A percentile compares a stretch with the other conserved stretches of the same genome.
phyloP scores from a whole-genome alignment of 1,139 yeast genomes.

The Kodamaea anthophila region DNA sequence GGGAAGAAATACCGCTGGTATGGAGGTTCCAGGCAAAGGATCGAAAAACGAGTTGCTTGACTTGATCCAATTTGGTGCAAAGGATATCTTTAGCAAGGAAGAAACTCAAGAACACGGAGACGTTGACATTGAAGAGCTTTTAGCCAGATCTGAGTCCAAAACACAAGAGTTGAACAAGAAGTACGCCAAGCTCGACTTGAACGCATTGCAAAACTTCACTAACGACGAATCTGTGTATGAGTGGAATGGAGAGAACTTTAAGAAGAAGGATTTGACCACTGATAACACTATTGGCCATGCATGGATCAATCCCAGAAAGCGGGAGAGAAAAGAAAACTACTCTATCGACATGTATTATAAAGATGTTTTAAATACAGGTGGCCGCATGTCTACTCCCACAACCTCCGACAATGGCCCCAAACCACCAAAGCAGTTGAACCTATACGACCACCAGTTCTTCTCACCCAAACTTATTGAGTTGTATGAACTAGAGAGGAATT shows the following conservation, averaged over 20 bases:
- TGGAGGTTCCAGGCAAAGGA: slow-evolving; percentile 29
- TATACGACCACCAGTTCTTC: slow-evolving; percentile 71
- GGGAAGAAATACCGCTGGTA: slow-evolving; percentile 46
- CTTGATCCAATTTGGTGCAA: slow-evolving; percentile 81
- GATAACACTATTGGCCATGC: slow-evolving; percentile 39
- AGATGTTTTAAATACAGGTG: slow-evolving; percentile 61
- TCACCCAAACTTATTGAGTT: slow-evolving; percentile 56
- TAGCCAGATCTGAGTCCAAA: slow-evolving; percentile 56
- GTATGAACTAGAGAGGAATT: slow-evolving; percentile 60
- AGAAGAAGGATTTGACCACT: slow-evolving; percentile 50
- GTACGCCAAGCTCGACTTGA: slow-evolving; percentile 61
- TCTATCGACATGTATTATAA: slow-evolving; percentile 75
- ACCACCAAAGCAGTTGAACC: slow-evolving; percentile 62
- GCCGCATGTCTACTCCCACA: slow-evolving; percentile 33
- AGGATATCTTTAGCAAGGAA: slow-evolving; percentile 44
- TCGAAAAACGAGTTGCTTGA: slow-evolving; percentile 67
- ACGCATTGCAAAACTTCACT: slow-evolving; percentile 69
- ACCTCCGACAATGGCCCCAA: slow-evolving; percentile 41
- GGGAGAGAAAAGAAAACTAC: slow-evolving; percentile 76
- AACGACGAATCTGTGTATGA: slow-evolving; percentile 67
- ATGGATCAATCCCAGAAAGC: slow-evolving; percentile 71
- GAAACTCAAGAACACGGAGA: slow-evolving; percentile 33
- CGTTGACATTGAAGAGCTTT: slow-evolving; percentile 57
- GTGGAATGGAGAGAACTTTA: slow-evolving; percentile 81
- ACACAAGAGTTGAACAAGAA: slow-evolving; percentile 58